Base-by-base conservation (phyloP, 495 filamentous ascomycete genomes). In the Amniculicola lignicola region DNA sequence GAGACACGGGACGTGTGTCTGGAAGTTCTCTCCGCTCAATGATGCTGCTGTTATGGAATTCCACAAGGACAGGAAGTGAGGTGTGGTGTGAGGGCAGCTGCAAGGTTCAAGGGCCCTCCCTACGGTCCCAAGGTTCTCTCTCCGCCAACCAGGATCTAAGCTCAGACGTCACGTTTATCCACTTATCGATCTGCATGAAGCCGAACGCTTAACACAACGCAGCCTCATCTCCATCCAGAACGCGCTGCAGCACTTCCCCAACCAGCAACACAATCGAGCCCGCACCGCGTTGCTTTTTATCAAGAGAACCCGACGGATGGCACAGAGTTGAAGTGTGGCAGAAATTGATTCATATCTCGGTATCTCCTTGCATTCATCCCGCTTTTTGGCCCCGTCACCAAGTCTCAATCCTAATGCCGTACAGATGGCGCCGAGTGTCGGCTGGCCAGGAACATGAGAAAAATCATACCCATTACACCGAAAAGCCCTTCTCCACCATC, bases 331-430 rank as follows among this genome's bases (percentile, higher is more conserved):
- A 11, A 33, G 40, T 24, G 36, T 46, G 51, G 47, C 43, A 49
- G 43, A 40, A 38, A 44, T 53, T 49, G 39, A 58, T 62, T 57
- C 59, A 57, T 58, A 58, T 57, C 53, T 56, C 54, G 48, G 43
- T 54, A 62, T 47, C 25, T 51, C 51, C 28, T 43, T 54, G 28
- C 28, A 53, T 53, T 18, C 59, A 43, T 62, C 43, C 42, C 59
- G 57, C 49, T 62, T 62, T 62, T 62, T n/a, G 19, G 18, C 53
- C 33, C 27, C 28, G 27, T 11, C 37, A 2, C 31, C 25, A 18
- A 29, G 35, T 29, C 22, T 49, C 22, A 40, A 51, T 29, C 43
- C 47, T 47, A n/a, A 47, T 51, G 52, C 59, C 52, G 28, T 31
- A 50, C 53, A 57, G 43, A 57, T 53, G 47, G 27, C 47, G 54